Evolutionary conservation across 495 filamentous ascomycete species (phyloP).

Genomic region (Filosporella fistucella): DNA sequence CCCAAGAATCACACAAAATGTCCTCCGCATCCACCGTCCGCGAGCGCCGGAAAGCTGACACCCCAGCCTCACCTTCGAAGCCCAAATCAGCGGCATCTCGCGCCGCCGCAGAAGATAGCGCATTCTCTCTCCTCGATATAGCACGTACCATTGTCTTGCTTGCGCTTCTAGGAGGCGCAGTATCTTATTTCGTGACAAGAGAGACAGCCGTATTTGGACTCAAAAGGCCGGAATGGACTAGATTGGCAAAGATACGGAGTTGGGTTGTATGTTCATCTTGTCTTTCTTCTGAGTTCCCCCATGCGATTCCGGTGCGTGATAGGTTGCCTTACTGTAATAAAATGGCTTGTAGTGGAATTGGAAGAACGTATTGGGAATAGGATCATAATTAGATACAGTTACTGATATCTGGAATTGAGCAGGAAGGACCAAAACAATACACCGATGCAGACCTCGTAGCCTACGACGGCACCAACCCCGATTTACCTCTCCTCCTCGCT

Average conservation of each 20-base stretch:
- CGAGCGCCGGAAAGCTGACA: slow-evolving; percentile 14
- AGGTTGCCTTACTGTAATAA: too few relatives aligned
- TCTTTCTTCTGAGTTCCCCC: slow-evolving; percentile 3
- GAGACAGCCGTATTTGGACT: slow-evolving; percentile 46
- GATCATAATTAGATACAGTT: neutral
- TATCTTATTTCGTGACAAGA: slow-evolving; percentile 49
- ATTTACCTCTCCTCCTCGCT: slow-evolving; percentile 80
- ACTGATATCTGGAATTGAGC: neutral
- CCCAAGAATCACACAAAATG: slow-evolving; percentile 3
- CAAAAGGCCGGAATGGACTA: slow-evolving; percentile 68
- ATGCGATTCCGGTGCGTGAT: too few relatives aligned
- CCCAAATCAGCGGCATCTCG: slow-evolving; percentile 23
- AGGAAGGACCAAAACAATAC: slow-evolving; percentile 53
- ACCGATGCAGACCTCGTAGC: slow-evolving; percentile 67
- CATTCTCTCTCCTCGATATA: slow-evolving; percentile 59
- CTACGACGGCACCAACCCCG: slow-evolving; percentile 74
- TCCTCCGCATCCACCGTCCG: slow-evolving; percentile 1
- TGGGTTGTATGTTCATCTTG: slow-evolving; percentile 40
- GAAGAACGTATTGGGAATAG: too few relatives aligned
- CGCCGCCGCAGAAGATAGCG: slow-evolving; percentile 37
- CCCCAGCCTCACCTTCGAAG: slow-evolving; percentile 14
- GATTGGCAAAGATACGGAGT: slow-evolving; percentile 53
- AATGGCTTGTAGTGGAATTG: too few relatives aligned
- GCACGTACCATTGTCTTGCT: slow-evolving; percentile 65
- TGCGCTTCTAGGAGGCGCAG: slow-evolving; percentile 49